Evolutionary conservation across 2,329 filamentous ascomycete species (phyloP), one percentile per base, ranked within the genome.

Genomic region (Hypoxylon sp.): DNA sequence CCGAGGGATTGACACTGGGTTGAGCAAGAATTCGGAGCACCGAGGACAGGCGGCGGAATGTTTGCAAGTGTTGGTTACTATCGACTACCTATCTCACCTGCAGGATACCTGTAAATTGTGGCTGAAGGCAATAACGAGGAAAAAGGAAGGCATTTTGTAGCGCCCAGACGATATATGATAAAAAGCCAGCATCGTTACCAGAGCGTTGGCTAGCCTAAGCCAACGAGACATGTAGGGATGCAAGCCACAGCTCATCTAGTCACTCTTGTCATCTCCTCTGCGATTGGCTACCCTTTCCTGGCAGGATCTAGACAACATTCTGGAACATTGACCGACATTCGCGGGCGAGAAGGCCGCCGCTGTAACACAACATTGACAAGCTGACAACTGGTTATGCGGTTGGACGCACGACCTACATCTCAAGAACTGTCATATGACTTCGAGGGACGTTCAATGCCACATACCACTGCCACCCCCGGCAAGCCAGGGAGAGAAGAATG

Each of bases 291-390:
- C 20, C 16, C 8, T 26, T 44, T 48, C 33, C 33, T 16, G 30
- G 42, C 32, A 49, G 49, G 53, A 54, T 55, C 58, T 57, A 57
- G 55, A 60, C 38, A 40, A 18, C 40, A 24, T 32, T 58, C 51
- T 63, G 59, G 62, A 59, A 66, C 61, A 62, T 63, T 67, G 63
- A 67, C 67, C 64, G 67, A 69, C 64, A 64, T 60, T 64, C 49
- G 52, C 53, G 60, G 53, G 53, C 28, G 16, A 60, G 50, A 40
- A 42, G 49, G 52, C 32, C 33, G 45, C 50, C 36, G 36, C 11
- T 38, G 63, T 69, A 42, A 59, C 66, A 69, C 66, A 55, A 33
- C 66, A 69, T 66, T 53, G 56, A 56, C 38, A 56, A 69, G 63
- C 63, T 66, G 66, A 69, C 63, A 66, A 40, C 22, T 40, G 49